phyloP scores from a whole-genome alignment of 352 stramenopile species.

The Phytopythium cucurbitacearum region DNA sequence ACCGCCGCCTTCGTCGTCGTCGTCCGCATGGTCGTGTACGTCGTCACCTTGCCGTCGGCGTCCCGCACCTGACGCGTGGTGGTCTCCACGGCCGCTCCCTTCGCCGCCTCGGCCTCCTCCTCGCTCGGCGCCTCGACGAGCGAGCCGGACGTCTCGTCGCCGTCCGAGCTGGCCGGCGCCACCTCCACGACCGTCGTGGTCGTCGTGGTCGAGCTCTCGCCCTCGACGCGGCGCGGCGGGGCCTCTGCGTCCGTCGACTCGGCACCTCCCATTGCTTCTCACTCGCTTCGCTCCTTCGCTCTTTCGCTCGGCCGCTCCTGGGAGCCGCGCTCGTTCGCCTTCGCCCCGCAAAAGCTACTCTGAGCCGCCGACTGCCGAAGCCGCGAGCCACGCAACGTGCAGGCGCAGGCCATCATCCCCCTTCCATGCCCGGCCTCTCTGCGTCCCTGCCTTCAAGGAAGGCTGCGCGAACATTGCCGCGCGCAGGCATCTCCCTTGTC shows the following conservation, averaged over 20 bases:
- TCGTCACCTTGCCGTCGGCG: slow-evolving; percentile 17
- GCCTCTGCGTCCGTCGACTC: slow-evolving; percentile 22
- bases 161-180: slow-evolving; percentile 5
- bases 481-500: too few species aligned
- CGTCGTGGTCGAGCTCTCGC: slow-evolving; percentile 5
- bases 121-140: slow-evolving; percentile 3
- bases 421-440: neutral
- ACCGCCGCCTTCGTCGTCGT: slow-evolving; percentile 17
- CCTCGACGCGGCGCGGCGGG: neutral
- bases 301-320: slow-evolving; percentile 5
- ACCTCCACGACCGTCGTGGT: slow-evolving; percentile 11
- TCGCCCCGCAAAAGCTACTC: slow-evolving; percentile 17
- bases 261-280: slow-evolving; percentile 19
- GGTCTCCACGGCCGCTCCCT: slow-evolving; percentile 12
- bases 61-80: slow-evolving; percentile 7
- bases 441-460: slow-evolving; percentile 6
- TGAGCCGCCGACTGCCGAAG: too few species aligned
- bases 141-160: slow-evolving; percentile 2
- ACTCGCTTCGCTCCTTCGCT: slow-evolving; percentile 1
- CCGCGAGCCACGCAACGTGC: neutral
- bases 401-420: neutral
- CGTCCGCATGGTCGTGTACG: slow-evolving; percentile 24
- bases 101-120: slow-evolving; percentile 7
- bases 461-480: slow-evolving; percentile 10
- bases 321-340: slow-evolving; percentile 9